Evolutionary conservation across 208 protist species (phyloP), one percentile per base, ranked within the genome.

Genomic region (Tetramitus jugosus): DNA sequence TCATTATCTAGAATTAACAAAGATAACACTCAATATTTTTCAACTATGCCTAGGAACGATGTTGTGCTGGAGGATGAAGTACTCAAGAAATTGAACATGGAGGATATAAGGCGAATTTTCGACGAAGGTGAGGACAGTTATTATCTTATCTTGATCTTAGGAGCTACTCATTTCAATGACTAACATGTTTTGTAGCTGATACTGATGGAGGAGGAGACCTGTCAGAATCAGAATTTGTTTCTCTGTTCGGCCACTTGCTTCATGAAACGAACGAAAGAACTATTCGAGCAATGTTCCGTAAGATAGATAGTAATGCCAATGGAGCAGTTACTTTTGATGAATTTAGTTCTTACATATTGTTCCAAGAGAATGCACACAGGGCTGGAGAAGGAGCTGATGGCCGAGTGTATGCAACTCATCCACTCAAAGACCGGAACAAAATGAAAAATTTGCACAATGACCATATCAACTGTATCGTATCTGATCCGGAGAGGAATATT

Each of bases 261-360:
- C 61, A 62, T 23, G 4, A 17, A 23, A 4, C 42, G 26, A 74
- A 29, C 23, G 37, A 42, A 39, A 37, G 82, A 17, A 53, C 81
- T 6, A 40, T 81, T 31, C 31, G 29, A 60, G 35, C 80, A 20
- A 74, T 78, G 2, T 83, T 83, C 69, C 35, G 46, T 26, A 64
- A 20, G 8, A 81, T 83, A 49, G 80, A 83, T 65, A 42, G 39
- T 33, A 80, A 83, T 74, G 76, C 80, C 13, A 83, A 83, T 60
- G 80, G 80, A 39, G 29, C 4, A 33, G 75, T 83, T 14, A 80
- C 83, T 65, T 83, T 79, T 79, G 78, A 83, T 65, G 80, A 83
- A 75, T 83, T 83, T 46, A 56, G 31, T 26, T 80, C 46, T 31
- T 84, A 83, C 45, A 23, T 83, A 2, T 31, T 83, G 53, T 17